Conservation (phyloP, 2,329 filamentous ascomycete genomes). For the Alternaria sp. region DNA sequence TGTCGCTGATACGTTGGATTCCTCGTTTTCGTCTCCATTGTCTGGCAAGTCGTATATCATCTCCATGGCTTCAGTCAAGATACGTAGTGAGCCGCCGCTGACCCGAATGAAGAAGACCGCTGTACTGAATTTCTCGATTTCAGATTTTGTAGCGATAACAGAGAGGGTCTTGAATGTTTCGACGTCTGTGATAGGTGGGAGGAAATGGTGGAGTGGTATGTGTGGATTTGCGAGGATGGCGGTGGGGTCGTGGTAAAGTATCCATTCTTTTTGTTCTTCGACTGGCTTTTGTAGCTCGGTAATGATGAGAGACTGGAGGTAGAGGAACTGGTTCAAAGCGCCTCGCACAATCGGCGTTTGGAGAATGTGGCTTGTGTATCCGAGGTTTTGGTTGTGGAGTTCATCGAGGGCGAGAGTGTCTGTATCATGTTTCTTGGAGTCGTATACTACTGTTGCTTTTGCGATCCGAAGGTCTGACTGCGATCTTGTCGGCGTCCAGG, state of each 20-base stretch:
- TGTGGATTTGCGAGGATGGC: constrained; percentile 39
- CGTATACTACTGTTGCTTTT: background rate
- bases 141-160: constrained; percentile 31
- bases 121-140: constrained; percentile 28
- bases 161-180: constrained; percentile 26
- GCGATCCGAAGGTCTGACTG: background rate
- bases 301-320: constrained; percentile 30
- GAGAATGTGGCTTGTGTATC: constrained; percentile 47
- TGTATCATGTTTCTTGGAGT: background rate
- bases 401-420: background rate
- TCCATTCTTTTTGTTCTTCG: constrained; percentile 33
- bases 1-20: background rate
- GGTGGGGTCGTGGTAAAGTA: constrained; percentile 21
- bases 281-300: constrained; percentile 24
- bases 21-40: background rate
- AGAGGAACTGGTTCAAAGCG: constrained; percentile 46
- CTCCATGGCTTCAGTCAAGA: constrained; percentile 35
- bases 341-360: constrained; percentile 40
- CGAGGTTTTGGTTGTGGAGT: background rate
- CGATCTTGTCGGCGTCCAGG: background rate
- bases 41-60: constrained; percentile 37
- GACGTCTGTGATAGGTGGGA: constrained; percentile 27
- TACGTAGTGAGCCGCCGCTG: background rate
- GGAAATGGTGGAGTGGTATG: constrained; percentile 39
- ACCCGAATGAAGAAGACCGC: constrained; percentile 33